Evolutionary conservation across 345 rosid species (phyloP), one percentile per base, ranked within the genome.

Genomic region (Populus davidiana): DNA sequence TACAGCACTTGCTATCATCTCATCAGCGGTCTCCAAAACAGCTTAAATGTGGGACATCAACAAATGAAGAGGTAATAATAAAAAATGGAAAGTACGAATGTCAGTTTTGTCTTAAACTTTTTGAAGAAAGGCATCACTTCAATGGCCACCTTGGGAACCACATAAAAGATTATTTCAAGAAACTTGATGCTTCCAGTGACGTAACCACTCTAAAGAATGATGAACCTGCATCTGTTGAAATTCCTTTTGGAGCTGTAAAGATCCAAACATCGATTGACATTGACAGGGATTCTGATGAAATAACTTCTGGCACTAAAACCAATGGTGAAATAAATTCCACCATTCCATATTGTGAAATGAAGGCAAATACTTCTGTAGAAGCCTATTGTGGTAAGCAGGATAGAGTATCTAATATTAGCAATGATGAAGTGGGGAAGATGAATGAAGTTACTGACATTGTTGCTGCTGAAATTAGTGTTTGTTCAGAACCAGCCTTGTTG

Each of bases 1-100:
- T 88, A 44, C 75, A 78, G 66, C 91, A 88, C 79, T 78, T 86
- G 61, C 70, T 84, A 36, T 77, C 86, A 52, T 85, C 80, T 59
- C 91, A 88, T 78, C 85, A 79, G 38, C 66, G 76, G 69, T 14
- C 75, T 14, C 62, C 78, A 61, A 86, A 82, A 75, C 76, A 71
- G 78, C 52, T 70, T 71, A 82, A 69, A 75, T 65, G 62, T 69
- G 84, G 54, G 72, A 23, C 75, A 23, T 56, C 77, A 23, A 44
- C 61, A 63, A 67, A 39, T 69, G 86, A 78, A 70, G 81, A 81
- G 61, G 84, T 71, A 69, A 82, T 81, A 50, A 75, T 79, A 2
- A 86, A 78, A 79, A 81, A 86, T 77, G 85, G 86, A 70, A 88
- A 83, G 71, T 88, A 85, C 44, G 81, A 88, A 70, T 88, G 91